These are phyloP conservation scores for Ophiostoma triangulosporum DNA, from an alignment of 2,329 filamentous ascomycete species.

Conservation along the genomic window DNA sequence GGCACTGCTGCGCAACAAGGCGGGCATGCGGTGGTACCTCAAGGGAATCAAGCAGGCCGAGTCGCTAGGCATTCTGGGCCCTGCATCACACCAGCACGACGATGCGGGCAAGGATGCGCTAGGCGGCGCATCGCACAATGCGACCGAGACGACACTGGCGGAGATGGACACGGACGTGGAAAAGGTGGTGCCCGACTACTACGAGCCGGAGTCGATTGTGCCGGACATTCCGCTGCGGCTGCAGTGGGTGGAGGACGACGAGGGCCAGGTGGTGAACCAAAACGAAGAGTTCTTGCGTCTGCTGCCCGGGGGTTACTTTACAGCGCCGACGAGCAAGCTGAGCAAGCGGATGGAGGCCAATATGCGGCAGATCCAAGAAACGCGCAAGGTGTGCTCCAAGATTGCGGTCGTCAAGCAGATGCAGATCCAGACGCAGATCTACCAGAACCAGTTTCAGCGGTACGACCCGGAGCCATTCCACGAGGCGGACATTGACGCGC, in stretches of 20 bases:
- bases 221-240: constrained; percentile 69
- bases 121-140: constrained; percentile 22
- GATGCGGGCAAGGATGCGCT: constrained; percentile 15
- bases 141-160: constrained; percentile 56
- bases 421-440: constrained; percentile 96
- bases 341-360: constrained; percentile 77
- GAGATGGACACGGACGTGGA: constrained; percentile 88
- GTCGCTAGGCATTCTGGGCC: constrained; percentile 27
- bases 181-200: constrained; percentile 82
- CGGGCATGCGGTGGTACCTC: constrained; percentile 79
- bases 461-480: constrained; percentile 82
- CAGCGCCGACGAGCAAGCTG: constrained; percentile 58
- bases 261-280: constrained; percentile 80
- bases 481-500: constrained; percentile 75
- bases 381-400: constrained; percentile 87
- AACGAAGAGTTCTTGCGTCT: constrained; percentile 73
- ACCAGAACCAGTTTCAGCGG: constrained; percentile 96
- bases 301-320: constrained; percentile 62
- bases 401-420: constrained; percentile 98
- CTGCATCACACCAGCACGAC: constrained; percentile 17
- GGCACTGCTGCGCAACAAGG: constrained; percentile 70
- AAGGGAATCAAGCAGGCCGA: constrained; percentile 63
- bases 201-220: constrained; percentile 72
- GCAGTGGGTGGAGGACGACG: constrained; percentile 78
- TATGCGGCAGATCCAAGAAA: constrained; percentile 91